Evolutionary conservation across 495 filamentous ascomycete species (phyloP).

Genomic region (Hypoxylon subgilvum): DNA sequence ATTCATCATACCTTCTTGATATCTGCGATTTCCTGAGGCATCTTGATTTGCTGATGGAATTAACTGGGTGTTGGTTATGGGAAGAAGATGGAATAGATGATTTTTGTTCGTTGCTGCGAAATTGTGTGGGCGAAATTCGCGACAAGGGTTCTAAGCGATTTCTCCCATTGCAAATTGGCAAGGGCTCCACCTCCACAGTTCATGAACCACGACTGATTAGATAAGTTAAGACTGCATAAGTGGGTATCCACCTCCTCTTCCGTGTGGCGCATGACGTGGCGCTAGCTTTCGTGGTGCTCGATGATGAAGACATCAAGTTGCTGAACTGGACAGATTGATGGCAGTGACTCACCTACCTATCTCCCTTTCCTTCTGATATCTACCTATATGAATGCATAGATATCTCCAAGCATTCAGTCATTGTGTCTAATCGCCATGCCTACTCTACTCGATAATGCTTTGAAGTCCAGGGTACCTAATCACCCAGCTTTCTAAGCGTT

Average conservation of each 20-base stretch:
- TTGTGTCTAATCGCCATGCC: conserved; percentile 59
- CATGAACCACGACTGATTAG: too few relatives aligned
- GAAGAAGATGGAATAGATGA: conserved; percentile 36
- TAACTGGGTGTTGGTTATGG: conserved; percentile 37
- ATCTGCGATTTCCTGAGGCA: conserved; percentile 97
- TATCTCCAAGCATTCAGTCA: neutral
- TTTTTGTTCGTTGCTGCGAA: conserved; percentile 41
- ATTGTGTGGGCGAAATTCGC: conserved; percentile 44
- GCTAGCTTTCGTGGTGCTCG: conserved; percentile 4
- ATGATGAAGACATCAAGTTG: neutral
- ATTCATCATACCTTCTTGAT: conserved; percentile 76
- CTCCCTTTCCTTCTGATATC: too few relatives aligned
- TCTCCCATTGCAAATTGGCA: neutral
- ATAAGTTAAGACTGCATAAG: neutral
- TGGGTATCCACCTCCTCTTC: neutral
- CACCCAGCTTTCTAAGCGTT: neutral
- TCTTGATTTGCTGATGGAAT: conserved; percentile 56
- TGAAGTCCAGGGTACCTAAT: conserved; percentile 72
- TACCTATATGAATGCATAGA: neutral
- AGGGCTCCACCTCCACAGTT: too few relatives aligned
- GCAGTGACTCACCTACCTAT: conserved; percentile 15
- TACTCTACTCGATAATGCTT: conserved; percentile 76
- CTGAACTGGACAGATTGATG: conserved; percentile 33
- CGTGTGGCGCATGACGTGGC: conserved; percentile 34
- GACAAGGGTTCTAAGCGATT: conserved; percentile 37